phyloP scores from a whole-genome alignment of 2,329 filamentous ascomycete genomes.

The Neonectria magnoliae region DNA sequence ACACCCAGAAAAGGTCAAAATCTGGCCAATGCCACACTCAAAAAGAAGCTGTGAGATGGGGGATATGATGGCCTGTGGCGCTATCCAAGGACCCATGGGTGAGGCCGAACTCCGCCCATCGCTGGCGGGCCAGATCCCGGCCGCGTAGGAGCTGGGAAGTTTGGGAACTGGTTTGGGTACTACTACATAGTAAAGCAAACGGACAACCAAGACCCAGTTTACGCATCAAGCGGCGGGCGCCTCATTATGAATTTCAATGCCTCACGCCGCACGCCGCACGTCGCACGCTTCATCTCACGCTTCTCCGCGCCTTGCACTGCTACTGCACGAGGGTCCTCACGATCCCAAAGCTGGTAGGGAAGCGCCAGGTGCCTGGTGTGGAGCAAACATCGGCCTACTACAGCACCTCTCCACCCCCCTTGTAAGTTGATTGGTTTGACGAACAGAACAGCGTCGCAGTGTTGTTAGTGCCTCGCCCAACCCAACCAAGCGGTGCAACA shows the following conservation, averaged over 20 bases:
- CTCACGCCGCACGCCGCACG: conserved; percentile 6
- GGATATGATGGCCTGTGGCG: too few relatives aligned
- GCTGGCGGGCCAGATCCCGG: conserved; percentile 25
- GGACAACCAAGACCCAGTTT: conserved; percentile 12
- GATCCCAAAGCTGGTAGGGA: conserved; percentile 2
- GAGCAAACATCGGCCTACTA: not conserved
- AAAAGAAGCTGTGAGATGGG: not conserved
- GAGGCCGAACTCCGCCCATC: conserved; percentile 23
- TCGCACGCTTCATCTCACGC: not conserved
- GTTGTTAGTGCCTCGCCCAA: not conserved
- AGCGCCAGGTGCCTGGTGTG: conserved; percentile 8
- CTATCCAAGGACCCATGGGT: not conserved
- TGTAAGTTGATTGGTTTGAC: not conserved
- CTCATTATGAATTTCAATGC: not conserved
- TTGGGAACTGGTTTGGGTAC: conserved; percentile 1
- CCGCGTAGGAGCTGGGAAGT: conserved; percentile 24
- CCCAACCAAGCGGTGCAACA: not conserved
- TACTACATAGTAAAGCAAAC: not conserved
- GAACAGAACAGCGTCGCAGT: not conserved
- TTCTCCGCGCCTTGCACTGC: not conserved
- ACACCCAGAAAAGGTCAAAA: not conserved
- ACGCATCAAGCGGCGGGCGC: not conserved
- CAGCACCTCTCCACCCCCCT: not conserved
- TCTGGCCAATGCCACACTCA: not conserved
- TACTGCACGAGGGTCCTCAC: conserved; percentile 6